Percentiles rank a stretch among this genome's conserved stretches.
These are phyloP conservation scores for Aphanoascus verrucosus DNA, from an alignment of 2,329 filamentous ascomycete genomes.

Conservation along the genomic window DNA sequence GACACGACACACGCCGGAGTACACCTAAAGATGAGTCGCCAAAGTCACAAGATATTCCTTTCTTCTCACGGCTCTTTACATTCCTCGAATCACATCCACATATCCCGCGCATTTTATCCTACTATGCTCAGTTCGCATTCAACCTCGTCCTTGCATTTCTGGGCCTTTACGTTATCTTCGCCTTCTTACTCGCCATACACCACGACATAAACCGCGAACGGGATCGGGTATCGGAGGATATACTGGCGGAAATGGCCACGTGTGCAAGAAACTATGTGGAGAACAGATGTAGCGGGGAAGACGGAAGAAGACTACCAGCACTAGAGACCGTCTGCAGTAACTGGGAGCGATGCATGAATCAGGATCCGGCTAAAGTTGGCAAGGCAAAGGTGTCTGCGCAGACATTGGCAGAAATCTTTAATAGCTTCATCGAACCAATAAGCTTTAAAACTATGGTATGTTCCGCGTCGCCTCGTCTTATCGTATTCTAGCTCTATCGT, in stretches of 20 bases:
- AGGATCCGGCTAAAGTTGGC: slow-evolving; percentile 67
- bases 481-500: not conserved
- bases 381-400: slow-evolving; percentile 71
- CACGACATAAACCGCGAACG: slow-evolving; percentile 65
- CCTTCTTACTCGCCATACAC: slow-evolving; percentile 58
- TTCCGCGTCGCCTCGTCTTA: slow-evolving; percentile 6
- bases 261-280: slow-evolving; percentile 64
- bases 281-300: slow-evolving; percentile 61
- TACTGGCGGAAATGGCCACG: slow-evolving; percentile 60
- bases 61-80: slow-evolving; percentile 45
- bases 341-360: slow-evolving; percentile 82
- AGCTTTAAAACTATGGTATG: slow-evolving; percentile 68
- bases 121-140: slow-evolving; percentile 52
- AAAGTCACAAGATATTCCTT: slow-evolving; percentile 15
- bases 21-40: not conserved
- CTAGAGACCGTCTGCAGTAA: slow-evolving; percentile 61
- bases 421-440: slow-evolving; percentile 84
- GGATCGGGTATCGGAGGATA: slow-evolving; percentile 54
- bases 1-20: slow-evolving; percentile 14
- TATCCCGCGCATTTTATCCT: slow-evolving; percentile 55
- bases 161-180: slow-evolving; percentile 55
- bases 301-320: slow-evolving; percentile 52
- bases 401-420: slow-evolving; percentile 85
- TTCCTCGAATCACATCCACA: slow-evolving; percentile 56
- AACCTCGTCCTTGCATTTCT: slow-evolving; percentile 41